Base-by-base conservation (phyloP, 2,329 filamentous ascomycete species). In the Fusarium ramigenum region DNA sequence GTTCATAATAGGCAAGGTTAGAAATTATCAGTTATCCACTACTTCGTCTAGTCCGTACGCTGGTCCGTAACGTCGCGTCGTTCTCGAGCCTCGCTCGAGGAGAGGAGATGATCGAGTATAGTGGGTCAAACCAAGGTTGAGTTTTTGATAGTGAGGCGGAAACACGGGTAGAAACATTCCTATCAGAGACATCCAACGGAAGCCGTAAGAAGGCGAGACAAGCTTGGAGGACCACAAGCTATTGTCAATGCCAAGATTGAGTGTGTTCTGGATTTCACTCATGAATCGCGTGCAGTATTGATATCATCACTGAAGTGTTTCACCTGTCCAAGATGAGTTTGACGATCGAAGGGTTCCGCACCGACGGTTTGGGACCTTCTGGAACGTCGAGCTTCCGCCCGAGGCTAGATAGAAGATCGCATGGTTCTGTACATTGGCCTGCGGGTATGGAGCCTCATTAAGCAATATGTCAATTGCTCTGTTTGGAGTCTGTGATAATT, bases 291-390 rank as follows among this genome's bases (percentile, higher is more conserved):
- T 61, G 54, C 44, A 16, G 57, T 69, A 65, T 62, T 62, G 50
- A 66, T 28, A 28, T 28, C 28, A 28, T 56, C 62, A 53, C 36
- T 46, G 46, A 74, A 76, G 71, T 71, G 76, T 78, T 78, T 78
- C 75, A 78, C 61, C 39, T 64, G 43, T 50, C 34, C 56, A 73
- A 65, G 52, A 65, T 50, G 49, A 57, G 70, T 70, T 75, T 73
- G 66, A 60, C 52, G 52, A 63, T 64, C 63, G 58, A 63, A 49
- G 60, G 19, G 50, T 40, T 70, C 60, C 60, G 47, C 64, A 64
- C 65, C 59, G 54, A 66, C 56, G 40, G 37, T 63, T 69, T 62
- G 72, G 69, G 73, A 68, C 67, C 69, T 78, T 78, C 77, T 78
- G 77, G 77, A 78, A 78, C 64, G 49, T 70, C 46, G 50, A 74